phyloP scores from a whole-genome alignment of 331 rosid species.

The Phaseolus coccineus region DNA sequence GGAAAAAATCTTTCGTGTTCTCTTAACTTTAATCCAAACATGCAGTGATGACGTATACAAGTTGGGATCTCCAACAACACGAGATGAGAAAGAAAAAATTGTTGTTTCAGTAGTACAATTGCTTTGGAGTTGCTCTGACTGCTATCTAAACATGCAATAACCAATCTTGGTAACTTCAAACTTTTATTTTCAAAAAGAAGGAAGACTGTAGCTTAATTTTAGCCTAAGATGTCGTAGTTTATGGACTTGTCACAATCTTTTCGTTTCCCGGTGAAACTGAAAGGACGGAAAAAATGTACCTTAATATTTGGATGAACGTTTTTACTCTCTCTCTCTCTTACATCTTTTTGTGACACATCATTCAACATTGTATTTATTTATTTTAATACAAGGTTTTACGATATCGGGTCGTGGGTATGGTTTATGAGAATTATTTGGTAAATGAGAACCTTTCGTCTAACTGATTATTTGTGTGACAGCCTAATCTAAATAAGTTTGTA shows the following conservation, averaged over 20 bases:
- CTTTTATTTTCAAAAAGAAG: neutral
- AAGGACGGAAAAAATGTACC: constrained; percentile 20
- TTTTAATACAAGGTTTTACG: neutral
- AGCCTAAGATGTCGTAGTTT: constrained; percentile 11
- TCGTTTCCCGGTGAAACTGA: constrained; percentile 13
- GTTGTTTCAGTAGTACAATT: neutral
- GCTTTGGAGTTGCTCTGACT: neutral
- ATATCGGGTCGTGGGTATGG: neutral
- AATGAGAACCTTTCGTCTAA: constrained; percentile 29
- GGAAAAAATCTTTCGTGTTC: too few species aligned
- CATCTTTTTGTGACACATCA: neutral
- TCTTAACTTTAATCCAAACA: too few species aligned
- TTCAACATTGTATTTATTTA: constrained; percentile 10
- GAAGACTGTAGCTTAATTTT: neutral
- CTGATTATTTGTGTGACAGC: constrained; percentile 52
- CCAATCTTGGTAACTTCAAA: neutral
- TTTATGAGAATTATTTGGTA: neutral
- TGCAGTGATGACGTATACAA: too few species aligned
- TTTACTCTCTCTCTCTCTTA: neutral
- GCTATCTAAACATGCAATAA: neutral
- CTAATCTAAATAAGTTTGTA: constrained; percentile 84
- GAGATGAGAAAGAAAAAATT: neutral
- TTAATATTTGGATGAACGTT: constrained; percentile 16
- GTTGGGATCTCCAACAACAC: neutral
- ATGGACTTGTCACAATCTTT: constrained; percentile 23